These are phyloP conservation scores for Grosmannia penicillata DNA, from an alignment of 2,329 filamentous ascomycete species.

Conservation along the genomic window DNA sequence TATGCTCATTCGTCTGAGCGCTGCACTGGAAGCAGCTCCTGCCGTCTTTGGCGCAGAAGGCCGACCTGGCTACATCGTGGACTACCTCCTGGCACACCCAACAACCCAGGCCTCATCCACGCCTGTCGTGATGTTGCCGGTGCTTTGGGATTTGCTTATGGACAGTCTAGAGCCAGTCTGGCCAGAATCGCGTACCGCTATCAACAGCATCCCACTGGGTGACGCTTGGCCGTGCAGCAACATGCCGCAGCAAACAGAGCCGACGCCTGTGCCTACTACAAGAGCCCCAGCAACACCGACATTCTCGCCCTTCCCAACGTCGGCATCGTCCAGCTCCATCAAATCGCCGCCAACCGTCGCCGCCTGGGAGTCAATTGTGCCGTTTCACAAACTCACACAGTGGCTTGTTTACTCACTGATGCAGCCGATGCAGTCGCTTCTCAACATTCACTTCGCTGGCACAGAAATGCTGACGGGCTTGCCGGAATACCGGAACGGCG, in stretches of 20 bases:
- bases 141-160: conserved; percentile 84
- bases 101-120: conserved; percentile 79
- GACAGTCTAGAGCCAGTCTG: conserved; percentile 76
- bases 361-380: conserved; percentile 63
- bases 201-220: conserved; percentile 76
- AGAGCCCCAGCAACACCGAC: conserved; percentile 30
- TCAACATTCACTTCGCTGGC: conserved; percentile 36
- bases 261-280: background rate
- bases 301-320: conserved; percentile 30
- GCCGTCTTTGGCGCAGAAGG: conserved; percentile 75
- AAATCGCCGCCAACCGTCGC: conserved; percentile 22
- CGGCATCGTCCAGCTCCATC: conserved; percentile 15
- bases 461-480: conserved; percentile 73
- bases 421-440: conserved; percentile 42
- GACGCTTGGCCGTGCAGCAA: conserved; percentile 86
- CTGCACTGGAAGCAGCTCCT: conserved; percentile 59
- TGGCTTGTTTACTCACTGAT: conserved; percentile 88
- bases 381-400: conserved; percentile 62
- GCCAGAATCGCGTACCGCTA: conserved; percentile 71
- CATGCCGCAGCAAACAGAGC: conserved; percentile 43
- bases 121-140: conserved; percentile 73
- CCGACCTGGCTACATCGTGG: conserved; percentile 87
- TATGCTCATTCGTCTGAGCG: conserved; percentile 59
- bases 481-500: conserved; percentile 86
- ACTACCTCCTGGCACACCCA: conserved; percentile 85